Conservation (phyloP, 306 rosid species). For the Gleditsia sinensis region DNA sequence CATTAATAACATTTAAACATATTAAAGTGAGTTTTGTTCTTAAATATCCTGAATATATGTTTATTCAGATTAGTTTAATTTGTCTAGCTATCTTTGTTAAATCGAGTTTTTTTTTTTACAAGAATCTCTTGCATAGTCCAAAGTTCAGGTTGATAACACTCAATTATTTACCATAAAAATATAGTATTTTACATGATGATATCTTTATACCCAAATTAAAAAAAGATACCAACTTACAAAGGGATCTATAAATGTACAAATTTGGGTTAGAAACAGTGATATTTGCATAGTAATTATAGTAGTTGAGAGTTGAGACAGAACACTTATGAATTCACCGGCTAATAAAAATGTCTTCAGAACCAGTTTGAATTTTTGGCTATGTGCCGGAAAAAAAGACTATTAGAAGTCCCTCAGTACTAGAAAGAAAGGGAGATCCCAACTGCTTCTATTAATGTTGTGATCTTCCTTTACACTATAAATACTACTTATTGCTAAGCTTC, state of each 20-base stretch:
- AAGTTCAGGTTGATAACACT: too few species aligned
- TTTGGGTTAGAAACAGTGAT: background rate
- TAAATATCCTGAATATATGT: too few species aligned
- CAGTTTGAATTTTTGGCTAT: constrained; percentile 46
- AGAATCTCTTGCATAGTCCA: too few species aligned
- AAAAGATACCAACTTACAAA: background rate
- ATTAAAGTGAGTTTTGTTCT: too few species aligned
- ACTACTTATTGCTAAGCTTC: constrained; percentile 2
- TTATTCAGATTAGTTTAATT: too few species aligned
- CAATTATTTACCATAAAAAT: too few species aligned
- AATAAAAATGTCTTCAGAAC: constrained; percentile 24
- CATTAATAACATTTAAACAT: too few species aligned
- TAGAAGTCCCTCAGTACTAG: constrained; percentile 15
- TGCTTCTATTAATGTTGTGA: constrained; percentile 43
- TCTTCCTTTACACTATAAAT: constrained; percentile 48
- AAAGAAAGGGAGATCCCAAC: constrained; percentile 26
- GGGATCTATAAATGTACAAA: background rate
- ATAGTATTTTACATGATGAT: too few species aligned
- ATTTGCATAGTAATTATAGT: constrained; percentile 13
- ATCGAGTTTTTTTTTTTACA: too few species aligned
- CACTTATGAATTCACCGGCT: constrained; percentile 51
- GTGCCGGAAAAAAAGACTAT: background rate
- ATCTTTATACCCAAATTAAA: too few species aligned
- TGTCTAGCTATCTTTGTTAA: too few species aligned
- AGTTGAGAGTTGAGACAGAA: constrained; percentile 49